phyloP scores from a whole-genome alignment of 495 filamentous ascomycete genomes.

The Paragyromitra xinjiangensis region DNA sequence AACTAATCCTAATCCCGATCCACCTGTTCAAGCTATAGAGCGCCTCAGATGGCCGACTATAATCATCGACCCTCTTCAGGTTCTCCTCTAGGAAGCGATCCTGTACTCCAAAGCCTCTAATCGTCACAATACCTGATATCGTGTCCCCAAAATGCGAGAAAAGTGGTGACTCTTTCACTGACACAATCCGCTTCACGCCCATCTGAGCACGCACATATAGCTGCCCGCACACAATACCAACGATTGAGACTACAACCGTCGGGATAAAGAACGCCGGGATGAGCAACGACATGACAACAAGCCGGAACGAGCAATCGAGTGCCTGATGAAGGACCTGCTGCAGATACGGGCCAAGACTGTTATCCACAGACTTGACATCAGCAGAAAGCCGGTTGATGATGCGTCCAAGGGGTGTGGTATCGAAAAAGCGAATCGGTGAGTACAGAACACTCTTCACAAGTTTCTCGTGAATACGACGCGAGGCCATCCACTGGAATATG shows the following conservation, averaged over 20 bases:
- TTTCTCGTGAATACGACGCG: conserved; percentile 61
- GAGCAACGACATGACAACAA: conserved; percentile 58
- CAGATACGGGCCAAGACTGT: conserved; percentile 44
- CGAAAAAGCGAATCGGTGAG: conserved; percentile 64
- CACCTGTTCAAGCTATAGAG: conserved; percentile 61
- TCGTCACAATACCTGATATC: conserved; percentile 60
- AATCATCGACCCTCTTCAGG: conserved; percentile 53
- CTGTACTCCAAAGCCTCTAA: conserved; percentile 59
- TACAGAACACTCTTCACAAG: conserved; percentile 62
- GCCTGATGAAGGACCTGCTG: conserved; percentile 40
- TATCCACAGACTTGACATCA: conserved; percentile 60
- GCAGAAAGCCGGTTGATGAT: conserved; percentile 66
- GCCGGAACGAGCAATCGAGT: conserved; percentile 57
- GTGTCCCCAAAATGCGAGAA: conserved; percentile 63
- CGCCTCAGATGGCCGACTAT: conserved; percentile 54
- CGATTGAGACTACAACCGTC: conserved; percentile 58
- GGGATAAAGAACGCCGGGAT: conserved; percentile 61
- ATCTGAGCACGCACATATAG: conserved; percentile 60
- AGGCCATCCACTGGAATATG: conserved; percentile 62
- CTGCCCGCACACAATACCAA: conserved; percentile 59
- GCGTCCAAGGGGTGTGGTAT: conserved; percentile 63
- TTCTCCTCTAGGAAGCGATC: conserved; percentile 54
- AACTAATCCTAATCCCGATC: conserved; percentile 59
- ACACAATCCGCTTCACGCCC: conserved; percentile 59
- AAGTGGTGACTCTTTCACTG: conserved; percentile 59